These are phyloP conservation scores for Didymella arachidicola DNA, from an alignment of 2,329 filamentous ascomycete genomes.

Conservation along the genomic window DNA sequence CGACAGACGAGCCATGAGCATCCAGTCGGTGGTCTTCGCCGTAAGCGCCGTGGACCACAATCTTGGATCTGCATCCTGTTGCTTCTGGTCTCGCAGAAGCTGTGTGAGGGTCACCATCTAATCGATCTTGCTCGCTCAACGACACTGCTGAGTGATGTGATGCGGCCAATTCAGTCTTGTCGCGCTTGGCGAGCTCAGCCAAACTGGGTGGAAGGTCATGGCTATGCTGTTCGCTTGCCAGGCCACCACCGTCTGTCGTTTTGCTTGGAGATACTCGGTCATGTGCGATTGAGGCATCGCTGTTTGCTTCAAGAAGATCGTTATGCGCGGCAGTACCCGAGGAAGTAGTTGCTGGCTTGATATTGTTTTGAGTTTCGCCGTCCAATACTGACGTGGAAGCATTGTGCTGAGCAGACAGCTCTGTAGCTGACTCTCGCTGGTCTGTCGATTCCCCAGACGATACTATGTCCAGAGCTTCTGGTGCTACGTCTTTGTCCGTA, in stretches of 20 bases:
- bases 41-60: background rate
- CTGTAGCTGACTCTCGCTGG: background rate
- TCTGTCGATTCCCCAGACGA: too few relatives aligned
- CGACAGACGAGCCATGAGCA: background rate
- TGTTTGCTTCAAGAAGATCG: background rate
- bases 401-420: background rate
- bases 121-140: background rate
- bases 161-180: background rate
- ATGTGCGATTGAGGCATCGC: background rate
- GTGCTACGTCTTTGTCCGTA: background rate
- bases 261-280: background rate
- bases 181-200: background rate
- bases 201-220: background rate
- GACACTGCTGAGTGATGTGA: background rate
- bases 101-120: background rate
- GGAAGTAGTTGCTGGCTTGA: too few relatives aligned
- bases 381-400: background rate
- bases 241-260: background rate
- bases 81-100: background rate
- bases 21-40: background rate
- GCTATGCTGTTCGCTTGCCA: background rate
- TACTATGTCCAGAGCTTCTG: background rate
- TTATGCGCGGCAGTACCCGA: background rate
- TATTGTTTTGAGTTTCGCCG: too few relatives aligned
- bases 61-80: background rate